These are phyloP conservation scores for Phytophthora colocasiae DNA, from an alignment of 352 stramenopile genomes.

Conservation along the genomic window DNA sequence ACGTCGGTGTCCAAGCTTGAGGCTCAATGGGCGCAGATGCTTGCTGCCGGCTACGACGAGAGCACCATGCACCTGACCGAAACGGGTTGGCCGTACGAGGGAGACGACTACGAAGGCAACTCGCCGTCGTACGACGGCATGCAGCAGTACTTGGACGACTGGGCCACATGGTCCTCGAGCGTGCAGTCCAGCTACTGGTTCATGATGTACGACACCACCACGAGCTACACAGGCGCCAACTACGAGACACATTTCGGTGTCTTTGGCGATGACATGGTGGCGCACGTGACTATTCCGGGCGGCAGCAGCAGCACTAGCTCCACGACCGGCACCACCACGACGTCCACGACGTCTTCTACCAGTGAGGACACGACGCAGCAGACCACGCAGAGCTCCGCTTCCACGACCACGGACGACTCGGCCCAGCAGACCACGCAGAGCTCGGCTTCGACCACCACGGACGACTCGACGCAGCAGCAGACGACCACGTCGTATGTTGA, in stretches of 20 bases:
- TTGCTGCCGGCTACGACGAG: conserved; percentile 41
- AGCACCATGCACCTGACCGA: conserved; percentile 56
- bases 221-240: conserved; percentile 48
- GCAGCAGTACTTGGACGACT: conserved; percentile 57
- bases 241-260: conserved; percentile 72
- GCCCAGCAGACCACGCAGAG: conserved; percentile 27
- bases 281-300: conserved; percentile 50
- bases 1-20: conserved; percentile 57
- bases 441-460: conserved; percentile 12
- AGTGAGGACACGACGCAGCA: conserved; percentile 23
- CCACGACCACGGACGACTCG: conserved; percentile 26
- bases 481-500: conserved; percentile 16
- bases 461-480: conserved; percentile 22
- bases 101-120: conserved; percentile 43
- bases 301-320: conserved; percentile 23
- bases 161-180: conserved; percentile 39
- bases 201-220: conserved; percentile 68
- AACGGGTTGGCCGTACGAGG: conserved; percentile 64
- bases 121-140: conserved; percentile 48
- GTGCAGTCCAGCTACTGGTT: conserved; percentile 56
- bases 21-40: conserved; percentile 52
- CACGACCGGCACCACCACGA: conserved; percentile 22
- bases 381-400: conserved; percentile 26
- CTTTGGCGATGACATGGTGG: conserved; percentile 46
- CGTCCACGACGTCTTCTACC: conserved; percentile 22